Evolutionary conservation across 1,139 yeast genomes (phyloP).

Genomic region (Blastobotrys indianensis): DNA sequence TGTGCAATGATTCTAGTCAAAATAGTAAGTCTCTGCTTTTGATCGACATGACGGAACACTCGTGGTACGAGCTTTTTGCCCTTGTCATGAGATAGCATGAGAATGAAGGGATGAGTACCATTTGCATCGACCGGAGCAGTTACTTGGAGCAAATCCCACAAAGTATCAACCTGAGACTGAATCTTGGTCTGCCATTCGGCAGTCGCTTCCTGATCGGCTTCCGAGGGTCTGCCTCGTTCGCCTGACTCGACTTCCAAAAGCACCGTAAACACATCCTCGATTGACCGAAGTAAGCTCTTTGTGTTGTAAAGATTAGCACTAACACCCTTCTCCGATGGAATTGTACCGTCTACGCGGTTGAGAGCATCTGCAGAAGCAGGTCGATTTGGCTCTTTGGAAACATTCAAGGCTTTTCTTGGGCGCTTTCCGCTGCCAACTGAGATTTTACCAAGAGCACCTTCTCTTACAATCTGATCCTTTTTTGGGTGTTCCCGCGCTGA

Average conservation of each 20-base stretch:
- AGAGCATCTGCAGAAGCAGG: background rate
- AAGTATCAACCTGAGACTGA: conserved; percentile 31
- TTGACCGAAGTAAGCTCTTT: conserved; percentile 29
- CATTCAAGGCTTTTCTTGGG: conserved; percentile 82
- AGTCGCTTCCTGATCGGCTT: conserved; percentile 34
- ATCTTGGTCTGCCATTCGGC: conserved; percentile 31
- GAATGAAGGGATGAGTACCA: conserved; percentile 69
- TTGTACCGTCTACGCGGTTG: background rate
- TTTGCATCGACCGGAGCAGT: conserved; percentile 44
- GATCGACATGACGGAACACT: conserved; percentile 72
- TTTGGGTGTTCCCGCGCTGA: conserved; percentile 89
- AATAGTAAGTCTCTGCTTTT: conserved; percentile 73
- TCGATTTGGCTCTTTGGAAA: conserved; percentile 55
- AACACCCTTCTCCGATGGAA: background rate
- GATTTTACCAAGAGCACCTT: conserved; percentile 88
- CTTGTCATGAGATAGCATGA: conserved; percentile 77
- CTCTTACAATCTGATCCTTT: conserved; percentile 63
- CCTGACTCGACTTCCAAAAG: conserved; percentile 78
- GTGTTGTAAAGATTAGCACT: conserved; percentile 9
- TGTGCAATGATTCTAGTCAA: conserved; percentile 78
- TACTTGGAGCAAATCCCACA: conserved; percentile 79
- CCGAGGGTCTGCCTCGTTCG: conserved; percentile 50
- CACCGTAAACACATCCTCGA: conserved; percentile 75
- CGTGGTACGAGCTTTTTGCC: conserved; percentile 87
- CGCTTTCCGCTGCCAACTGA: conserved; percentile 76